Percentiles rank a stretch among this genome's conserved stretches.
These are phyloP conservation scores for Ajuga chamaepitys DNA, from an alignment of 257 asterid species.

Conservation along the genomic window DNA sequence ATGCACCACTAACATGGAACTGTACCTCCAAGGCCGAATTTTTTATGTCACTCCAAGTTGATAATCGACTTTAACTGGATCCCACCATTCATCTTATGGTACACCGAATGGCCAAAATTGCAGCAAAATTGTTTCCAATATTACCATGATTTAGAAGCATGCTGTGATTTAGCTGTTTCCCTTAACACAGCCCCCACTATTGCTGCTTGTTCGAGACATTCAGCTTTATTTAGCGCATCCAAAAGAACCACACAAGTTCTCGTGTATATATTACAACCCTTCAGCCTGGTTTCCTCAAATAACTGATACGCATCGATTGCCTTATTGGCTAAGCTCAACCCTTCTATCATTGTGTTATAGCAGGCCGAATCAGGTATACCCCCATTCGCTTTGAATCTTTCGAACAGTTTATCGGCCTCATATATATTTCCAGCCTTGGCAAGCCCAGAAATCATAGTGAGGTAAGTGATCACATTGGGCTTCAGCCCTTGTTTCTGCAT, in stretches of 20 bases:
- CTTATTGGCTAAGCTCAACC: constrained; percentile 65
- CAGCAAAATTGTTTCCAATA: neutral
- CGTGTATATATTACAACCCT: constrained; percentile 67
- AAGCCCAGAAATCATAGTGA: constrained; percentile 92
- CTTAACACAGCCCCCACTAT: constrained; percentile 85
- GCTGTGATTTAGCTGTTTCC: constrained; percentile 87
- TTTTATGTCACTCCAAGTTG: neutral
- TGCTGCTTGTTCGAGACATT: constrained; percentile 90
- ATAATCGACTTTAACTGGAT: neutral
- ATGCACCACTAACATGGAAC: neutral
- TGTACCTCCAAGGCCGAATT: constrained; percentile 15
- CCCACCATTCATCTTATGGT: neutral
- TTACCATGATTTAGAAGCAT: constrained; percentile 67
- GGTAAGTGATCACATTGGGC: constrained; percentile 65
- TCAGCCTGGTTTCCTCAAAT: constrained; percentile 78
- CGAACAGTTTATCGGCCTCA: constrained; percentile 69
- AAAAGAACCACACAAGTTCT: constrained; percentile 83
- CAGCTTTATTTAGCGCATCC: constrained; percentile 89
- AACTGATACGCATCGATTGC: constrained; percentile 74
- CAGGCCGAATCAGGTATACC: constrained; percentile 92
- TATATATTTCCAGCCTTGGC: constrained; percentile 84
- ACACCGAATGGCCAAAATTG: neutral
- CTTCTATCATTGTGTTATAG: constrained; percentile 84
- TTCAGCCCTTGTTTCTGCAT: constrained; percentile 85
- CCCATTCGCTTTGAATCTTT: constrained; percentile 66